phyloP scores from a whole-genome alignment of 768 basidiomycete genomes.

The Tylopilus felleus region DNA sequence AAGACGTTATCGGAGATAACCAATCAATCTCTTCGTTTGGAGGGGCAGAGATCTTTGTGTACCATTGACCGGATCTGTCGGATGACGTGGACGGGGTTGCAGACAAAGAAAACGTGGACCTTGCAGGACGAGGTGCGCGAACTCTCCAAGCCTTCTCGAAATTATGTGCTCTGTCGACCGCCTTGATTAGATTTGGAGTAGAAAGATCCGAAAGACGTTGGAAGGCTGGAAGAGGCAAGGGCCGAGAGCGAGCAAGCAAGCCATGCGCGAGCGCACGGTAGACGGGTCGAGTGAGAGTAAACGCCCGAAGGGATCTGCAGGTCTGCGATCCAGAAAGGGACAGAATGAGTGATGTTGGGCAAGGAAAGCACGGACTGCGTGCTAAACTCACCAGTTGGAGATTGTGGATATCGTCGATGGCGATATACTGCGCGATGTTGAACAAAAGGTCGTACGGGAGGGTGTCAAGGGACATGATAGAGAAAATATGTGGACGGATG shows the following conservation, averaged over 20 bases:
- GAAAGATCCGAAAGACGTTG: slow-evolving; percentile 64
- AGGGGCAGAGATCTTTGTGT: slow-evolving; percentile 64
- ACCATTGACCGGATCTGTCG: slow-evolving; percentile 42
- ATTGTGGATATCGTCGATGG: slow-evolving; percentile 56
- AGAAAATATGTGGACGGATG: background rate
- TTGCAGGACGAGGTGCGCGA: slow-evolving; percentile 53
- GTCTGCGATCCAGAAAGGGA: slow-evolving; percentile 39
- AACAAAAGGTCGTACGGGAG: slow-evolving; percentile 71
- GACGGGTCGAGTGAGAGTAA: slow-evolving; percentile 62
- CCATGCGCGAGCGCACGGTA: slow-evolving; percentile 62
- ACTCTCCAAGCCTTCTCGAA: slow-evolving; percentile 62
- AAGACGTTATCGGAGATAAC: slow-evolving; percentile 73
- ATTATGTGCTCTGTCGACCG: slow-evolving; percentile 59
- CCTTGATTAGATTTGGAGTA: slow-evolving; percentile 55
- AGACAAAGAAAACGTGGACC: slow-evolving; percentile 27
- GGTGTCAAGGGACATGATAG: slow-evolving; percentile 35
- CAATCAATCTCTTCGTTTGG: slow-evolving; percentile 71
- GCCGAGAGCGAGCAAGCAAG: slow-evolving; percentile 62
- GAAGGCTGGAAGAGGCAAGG: slow-evolving; percentile 67
- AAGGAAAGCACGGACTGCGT: background rate
- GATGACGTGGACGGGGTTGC: slow-evolving; percentile 29
- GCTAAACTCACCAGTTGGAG: slow-evolving; percentile 54
- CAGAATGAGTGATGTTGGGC: background rate
- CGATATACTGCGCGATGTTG: slow-evolving; percentile 61
- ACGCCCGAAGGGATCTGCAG: slow-evolving; percentile 57